phyloP scores from a whole-genome alignment of 2,329 filamentous ascomycete species.

The Xylariomycetidae sp. region DNA sequence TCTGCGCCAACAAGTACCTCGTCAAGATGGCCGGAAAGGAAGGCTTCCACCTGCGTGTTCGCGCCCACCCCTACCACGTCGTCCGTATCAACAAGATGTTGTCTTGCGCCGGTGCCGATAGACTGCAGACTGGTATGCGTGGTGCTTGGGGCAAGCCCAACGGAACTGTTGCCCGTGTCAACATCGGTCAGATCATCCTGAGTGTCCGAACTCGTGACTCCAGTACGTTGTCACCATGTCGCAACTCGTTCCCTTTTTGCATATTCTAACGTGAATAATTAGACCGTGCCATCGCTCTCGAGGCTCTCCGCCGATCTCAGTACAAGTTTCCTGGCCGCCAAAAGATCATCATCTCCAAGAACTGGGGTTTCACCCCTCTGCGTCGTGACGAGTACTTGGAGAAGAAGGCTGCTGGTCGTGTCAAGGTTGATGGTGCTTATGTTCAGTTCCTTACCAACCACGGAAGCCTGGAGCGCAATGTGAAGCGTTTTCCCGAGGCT shows the following conservation, averaged over 20 bases:
- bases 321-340: conserved; percentile 99
- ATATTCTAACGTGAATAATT: conserved; percentile 20
- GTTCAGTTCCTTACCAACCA: conserved; percentile 98
- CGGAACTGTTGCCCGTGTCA: conserved; percentile 98
- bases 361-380: conserved; percentile 99
- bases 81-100: conserved; percentile 99
- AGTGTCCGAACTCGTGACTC: conserved; percentile 95
- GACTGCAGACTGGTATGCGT: conserved; percentile 99
- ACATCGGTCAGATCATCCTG: conserved; percentile 99
- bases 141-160: conserved; percentile 99
- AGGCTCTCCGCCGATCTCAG: conserved; percentile 98
- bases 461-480: conserved; percentile 79
- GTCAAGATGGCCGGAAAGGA: conserved; percentile 70
- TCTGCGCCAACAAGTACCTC: conserved; percentile 99
- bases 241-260: background rate
- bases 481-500: conserved; percentile 91
- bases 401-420: conserved; percentile 86
- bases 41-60: conserved; percentile 69
- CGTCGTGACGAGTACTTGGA: conserved; percentile 96
- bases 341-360: conserved; percentile 99
- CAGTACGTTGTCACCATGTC: conserved; percentile 49
- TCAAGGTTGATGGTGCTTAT: conserved; percentile 98
- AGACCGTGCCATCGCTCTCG: conserved; percentile 90
- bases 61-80: conserved; percentile 99
- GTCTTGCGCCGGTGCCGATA: conserved; percentile 99